phyloP scores from a whole-genome alignment of 768 basidiomycete genomes.

The Trametes meyenii region DNA sequence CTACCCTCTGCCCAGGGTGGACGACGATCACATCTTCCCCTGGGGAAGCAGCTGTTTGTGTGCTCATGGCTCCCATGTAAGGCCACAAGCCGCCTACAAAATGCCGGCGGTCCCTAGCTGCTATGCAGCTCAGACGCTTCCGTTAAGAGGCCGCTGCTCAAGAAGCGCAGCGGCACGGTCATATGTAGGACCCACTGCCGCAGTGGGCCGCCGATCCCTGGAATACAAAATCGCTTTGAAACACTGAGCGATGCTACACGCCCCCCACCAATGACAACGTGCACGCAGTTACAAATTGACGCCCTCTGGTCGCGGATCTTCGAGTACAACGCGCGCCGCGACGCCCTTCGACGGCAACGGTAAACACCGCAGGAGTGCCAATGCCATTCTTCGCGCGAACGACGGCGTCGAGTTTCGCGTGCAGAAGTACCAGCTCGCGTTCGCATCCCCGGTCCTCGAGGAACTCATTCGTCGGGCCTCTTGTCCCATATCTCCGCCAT shows the following conservation, averaged over 20 bases:
- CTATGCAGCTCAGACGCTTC: background rate
- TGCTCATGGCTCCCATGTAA: background rate
- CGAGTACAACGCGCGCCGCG: background rate
- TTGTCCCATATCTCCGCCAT: background rate
- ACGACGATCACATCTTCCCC: background rate
- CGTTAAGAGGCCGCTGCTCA: background rate
- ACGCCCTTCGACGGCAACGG: conserved; percentile 11
- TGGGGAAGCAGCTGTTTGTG: background rate
- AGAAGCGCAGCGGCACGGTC: background rate
- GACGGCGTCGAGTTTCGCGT: conserved; percentile 18
- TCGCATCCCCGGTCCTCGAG: conserved; percentile 13
- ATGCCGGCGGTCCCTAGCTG: background rate
- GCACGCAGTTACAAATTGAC: background rate
- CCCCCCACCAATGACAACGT: background rate
- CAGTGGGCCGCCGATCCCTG: background rate
- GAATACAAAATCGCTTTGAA: background rate
- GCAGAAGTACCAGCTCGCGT: conserved; percentile 2
- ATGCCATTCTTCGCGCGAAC: conserved; percentile 14
- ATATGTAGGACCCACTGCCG: background rate
- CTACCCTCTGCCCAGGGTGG: background rate
- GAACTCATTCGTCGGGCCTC: background rate
- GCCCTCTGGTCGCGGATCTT: background rate
- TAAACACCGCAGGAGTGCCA: background rate
- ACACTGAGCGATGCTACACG: background rate
- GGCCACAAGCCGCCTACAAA: background rate